Evolutionary conservation across 768 basidiomycete genomes (phyloP), one percentile per base, ranked within the genome.

Genomic region (Trametes punicea): DNA sequence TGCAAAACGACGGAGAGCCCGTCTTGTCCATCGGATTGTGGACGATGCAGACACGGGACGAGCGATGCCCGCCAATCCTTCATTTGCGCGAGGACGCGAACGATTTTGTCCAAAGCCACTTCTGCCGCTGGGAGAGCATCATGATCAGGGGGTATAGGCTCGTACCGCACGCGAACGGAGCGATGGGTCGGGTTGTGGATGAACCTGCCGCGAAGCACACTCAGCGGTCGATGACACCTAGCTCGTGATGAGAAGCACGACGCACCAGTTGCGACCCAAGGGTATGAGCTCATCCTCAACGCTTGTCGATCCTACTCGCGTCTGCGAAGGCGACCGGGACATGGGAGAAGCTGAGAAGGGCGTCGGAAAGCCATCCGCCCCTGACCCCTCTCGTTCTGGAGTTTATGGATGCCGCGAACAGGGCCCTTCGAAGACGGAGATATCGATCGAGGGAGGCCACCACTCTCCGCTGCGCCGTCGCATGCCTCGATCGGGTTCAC

Each of bases 111-210:
- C 34, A 50, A 21, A 0, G 56, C 47, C 13, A 16, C 15, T 23
- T 61, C 60, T 16, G 56, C 46, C 11, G 44, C 29, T 4, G 47
- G 21, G 3, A 61, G 56, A 2, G 34, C 46, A 20, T 42, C 33
- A 27, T 61, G 60, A n/a, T 55, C 18, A 10, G 27, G 25, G n/a
- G 53, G 56, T 20, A 61, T 55, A 6, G 56, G 51, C 23, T 57
- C 56, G 31, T 61, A 61, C 5, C 60, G 56, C n/a, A 51, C 48
- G 1, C 56, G 51, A 0, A 61, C 56, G 11, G 60, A 34, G 44
- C 48, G 56, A 7, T 40, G 30, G 15, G 54, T 46, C 10, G 60
- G 60, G 27, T 61, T 57, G 46, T 61, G 60, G 16, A 61, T 49
- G 52, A 50, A 55, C 60, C 60, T 61, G 5, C 1, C 15, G 16